These are phyloP conservation scores for Cercospora sojina DNA, from an alignment of 2,329 filamentous ascomycete species.

Conservation along the genomic window DNA sequence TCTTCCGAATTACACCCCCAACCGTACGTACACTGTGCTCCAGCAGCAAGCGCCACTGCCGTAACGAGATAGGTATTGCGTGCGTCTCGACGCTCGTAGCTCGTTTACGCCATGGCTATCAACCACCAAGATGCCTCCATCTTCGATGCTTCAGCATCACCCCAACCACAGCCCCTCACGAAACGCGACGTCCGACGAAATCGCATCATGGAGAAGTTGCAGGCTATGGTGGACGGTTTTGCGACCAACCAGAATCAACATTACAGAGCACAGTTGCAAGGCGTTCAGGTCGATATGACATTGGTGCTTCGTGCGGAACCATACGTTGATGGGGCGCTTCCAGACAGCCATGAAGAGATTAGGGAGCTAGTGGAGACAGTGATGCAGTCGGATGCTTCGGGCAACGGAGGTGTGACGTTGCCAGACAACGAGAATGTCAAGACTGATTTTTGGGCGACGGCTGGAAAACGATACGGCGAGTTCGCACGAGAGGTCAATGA, in stretches of 20 bases:
- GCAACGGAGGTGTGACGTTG: conserved; percentile 38
- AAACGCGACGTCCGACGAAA: conserved; percentile 91
- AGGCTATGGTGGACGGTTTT: conserved; percentile 73
- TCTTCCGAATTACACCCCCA: neutral
- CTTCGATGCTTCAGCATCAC: conserved; percentile 38
- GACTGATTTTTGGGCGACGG: conserved; percentile 63
- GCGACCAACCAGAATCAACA: conserved; percentile 76
- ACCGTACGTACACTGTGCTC: neutral
- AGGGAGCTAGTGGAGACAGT: conserved; percentile 56
- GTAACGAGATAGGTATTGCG: neutral
- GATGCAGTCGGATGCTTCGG: conserved; percentile 30
- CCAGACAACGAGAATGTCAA: conserved; percentile 55
- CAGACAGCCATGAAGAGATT: conserved; percentile 64
- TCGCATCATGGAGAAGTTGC: conserved; percentile 75
- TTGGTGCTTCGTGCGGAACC: conserved; percentile 83
- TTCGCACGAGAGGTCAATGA: conserved; percentile 87
- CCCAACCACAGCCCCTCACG: conserved; percentile 56
- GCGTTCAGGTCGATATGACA: conserved; percentile 86
- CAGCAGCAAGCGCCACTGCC: conserved; percentile 2
- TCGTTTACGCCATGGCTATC: conserved; percentile 21
- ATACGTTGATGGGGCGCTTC: conserved; percentile 69
- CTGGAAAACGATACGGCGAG: conserved; percentile 78
- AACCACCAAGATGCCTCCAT: conserved; percentile 27
- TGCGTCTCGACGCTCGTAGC: neutral
- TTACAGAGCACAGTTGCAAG: conserved; percentile 85